Evolutionary conservation across 139 green algal species (phyloP).

Genomic region (Coccomyxa sp.): DNA sequence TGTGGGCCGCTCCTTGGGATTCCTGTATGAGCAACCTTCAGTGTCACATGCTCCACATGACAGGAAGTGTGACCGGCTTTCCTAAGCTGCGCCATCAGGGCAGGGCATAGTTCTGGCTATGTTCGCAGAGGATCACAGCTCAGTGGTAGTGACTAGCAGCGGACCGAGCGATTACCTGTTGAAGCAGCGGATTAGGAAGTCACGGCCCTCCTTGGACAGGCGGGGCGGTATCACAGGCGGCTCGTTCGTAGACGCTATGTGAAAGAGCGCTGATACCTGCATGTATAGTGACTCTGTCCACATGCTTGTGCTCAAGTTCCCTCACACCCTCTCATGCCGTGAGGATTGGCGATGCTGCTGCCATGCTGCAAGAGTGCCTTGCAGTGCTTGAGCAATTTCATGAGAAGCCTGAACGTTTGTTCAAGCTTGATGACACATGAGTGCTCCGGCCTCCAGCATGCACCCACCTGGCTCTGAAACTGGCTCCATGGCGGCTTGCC

Average conservation of each 20-base stretch:
- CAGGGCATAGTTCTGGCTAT: too few species aligned
- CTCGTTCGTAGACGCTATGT: constrained; percentile 80
- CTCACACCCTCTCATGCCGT: too few species aligned
- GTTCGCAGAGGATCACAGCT: too few species aligned
- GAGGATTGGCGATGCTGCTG: too few species aligned
- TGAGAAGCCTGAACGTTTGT: not conserved
- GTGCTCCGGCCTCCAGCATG: not conserved
- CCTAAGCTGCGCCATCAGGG: too few species aligned
- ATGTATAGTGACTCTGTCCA: not conserved
- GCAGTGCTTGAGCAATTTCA: too few species aligned
- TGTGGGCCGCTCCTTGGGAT: constrained; percentile 12
- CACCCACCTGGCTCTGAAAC: constrained; percentile 29
- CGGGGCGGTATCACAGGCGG: constrained; percentile 70
- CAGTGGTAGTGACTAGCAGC: too few species aligned
- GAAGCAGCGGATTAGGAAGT: constrained; percentile 95
- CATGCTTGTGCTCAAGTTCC: not conserved
- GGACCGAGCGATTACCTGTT: too few species aligned
- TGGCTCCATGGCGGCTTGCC: constrained; percentile 83
- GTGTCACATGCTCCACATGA: too few species aligned
- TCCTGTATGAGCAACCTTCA: constrained; percentile 5
- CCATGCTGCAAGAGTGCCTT: not conserved
- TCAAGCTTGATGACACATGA: not conserved
- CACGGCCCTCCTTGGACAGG: constrained; percentile 70
- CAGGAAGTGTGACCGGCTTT: too few species aligned
- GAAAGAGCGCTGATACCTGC: constrained; percentile 82